Base-by-base conservation (phyloP, 2,329 filamentous ascomycete species). In the Harringtonia aguacate region DNA sequence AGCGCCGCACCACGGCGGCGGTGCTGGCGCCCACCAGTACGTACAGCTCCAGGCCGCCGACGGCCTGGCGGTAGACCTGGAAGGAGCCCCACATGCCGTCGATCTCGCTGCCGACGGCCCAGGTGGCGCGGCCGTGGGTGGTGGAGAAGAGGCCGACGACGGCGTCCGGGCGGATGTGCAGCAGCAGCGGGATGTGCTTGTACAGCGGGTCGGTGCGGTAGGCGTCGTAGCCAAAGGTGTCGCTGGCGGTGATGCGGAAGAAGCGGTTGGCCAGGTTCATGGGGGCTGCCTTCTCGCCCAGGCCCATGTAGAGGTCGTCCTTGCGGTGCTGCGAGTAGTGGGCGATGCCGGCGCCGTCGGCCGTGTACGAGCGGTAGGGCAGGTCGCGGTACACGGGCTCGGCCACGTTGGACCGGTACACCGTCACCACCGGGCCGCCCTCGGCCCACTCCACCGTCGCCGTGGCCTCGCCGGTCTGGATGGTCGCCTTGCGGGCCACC, bases 11-110 rank as follows among this genome's bases (percentile, higher is more conserved):
- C 1, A 86, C 73, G 2, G 85, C 81, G 47, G 75, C 70, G 4
- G 85, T 61, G 0, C 78, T 85, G 52, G 70, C 70, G 13, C 81
- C 82, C 2, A 84, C 68, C 39, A 86, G 74, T 20, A 79, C 64
- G 51, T 85, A 86, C 60, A 85, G 74, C 55, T 86, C 82, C 1
- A 86, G 64, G 0, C 83, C 83, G 20, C 83, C 82, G 49, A 81
- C 73, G 47, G 83, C 79, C 58, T 86, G 82, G 8, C 81, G 72
- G 53, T 84, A 84, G 18, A 84, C 79, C 57, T 86, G 86, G 70
- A 78, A 86, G 46, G 73, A 74, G 1, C 82, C 82, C 80, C 81
- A 86, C 62, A 86, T 73, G 24, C 82, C 81, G 54, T 87, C 83
- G 60, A 86, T 81, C 58, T 86, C 82, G 1, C 77, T 76, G 3